Evolutionary conservation across 148 eudicot species (phyloP).

Genomic region (Fagopyrum tataricum): DNA sequence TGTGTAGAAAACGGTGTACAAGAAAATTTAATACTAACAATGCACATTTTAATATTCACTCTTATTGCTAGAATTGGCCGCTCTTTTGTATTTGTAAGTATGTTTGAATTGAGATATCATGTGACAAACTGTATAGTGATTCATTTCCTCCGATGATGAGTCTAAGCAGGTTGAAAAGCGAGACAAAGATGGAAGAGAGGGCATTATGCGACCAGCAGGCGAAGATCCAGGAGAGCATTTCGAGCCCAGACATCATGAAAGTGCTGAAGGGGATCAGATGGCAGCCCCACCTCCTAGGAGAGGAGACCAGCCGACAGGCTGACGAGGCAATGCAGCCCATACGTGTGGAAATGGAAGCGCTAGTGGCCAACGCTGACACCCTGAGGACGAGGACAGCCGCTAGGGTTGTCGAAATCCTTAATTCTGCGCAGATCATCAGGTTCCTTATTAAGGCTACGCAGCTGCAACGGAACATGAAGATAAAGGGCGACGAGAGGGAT

Average conservation of each 20-base stretch:
- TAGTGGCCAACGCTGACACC: conserved; percentile 38
- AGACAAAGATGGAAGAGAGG: conserved; percentile 35
- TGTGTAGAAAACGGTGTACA: too few relatives aligned
- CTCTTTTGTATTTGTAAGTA: too few relatives aligned
- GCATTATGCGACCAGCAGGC: conserved; percentile 27
- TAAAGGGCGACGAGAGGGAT: not conserved
- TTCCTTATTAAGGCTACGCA: conserved; percentile 36
- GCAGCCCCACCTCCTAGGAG: conserved; percentile 8
- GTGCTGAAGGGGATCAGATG: conserved; percentile 14
- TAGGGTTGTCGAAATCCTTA: conserved; percentile 30
- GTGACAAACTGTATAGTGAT: too few relatives aligned
- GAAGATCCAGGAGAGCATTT: conserved; percentile 41
- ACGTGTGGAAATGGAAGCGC: conserved; percentile 22
- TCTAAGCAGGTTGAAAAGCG: conserved; percentile 22
- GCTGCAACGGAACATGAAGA: conserved; percentile 24
- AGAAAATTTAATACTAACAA: too few relatives aligned
- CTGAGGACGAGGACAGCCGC: conserved; percentile 40
- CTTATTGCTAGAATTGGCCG: too few relatives aligned
- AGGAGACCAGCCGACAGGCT: not conserved
- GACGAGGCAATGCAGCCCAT: conserved; percentile 17
- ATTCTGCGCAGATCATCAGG: conserved; percentile 29
- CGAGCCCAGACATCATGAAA: conserved; percentile 24
- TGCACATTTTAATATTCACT: too few relatives aligned
- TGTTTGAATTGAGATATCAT: too few relatives aligned
- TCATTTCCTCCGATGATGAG: too few relatives aligned